Base-by-base conservation (phyloP, 441 rosid genomes). In the Bruguiera hainesii region DNA sequence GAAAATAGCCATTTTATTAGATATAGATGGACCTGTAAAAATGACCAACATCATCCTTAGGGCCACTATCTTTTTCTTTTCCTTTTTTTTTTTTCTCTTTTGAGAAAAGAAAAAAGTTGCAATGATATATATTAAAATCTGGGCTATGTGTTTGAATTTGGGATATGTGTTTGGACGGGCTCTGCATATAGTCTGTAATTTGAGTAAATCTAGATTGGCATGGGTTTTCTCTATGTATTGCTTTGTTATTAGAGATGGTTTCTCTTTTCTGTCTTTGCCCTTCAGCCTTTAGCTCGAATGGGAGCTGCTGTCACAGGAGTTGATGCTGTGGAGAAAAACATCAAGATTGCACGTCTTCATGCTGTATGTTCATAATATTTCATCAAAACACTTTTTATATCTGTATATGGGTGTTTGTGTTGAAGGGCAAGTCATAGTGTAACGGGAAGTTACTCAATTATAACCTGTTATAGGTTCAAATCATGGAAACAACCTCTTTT, bases 241-340 rank as follows among this genome's bases (percentile, higher is more conserved):
- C 48, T 53, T 3, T 7, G 5, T 23, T 55, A 15, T 26, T 55
- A 6, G 20, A 6, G 18, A 68, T 56, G 57, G 42, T 71, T 61
- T 37, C 16, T 57, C 46, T 60, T 61, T 70, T 42, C 33, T 57
- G 60, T 73, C 74, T 29, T 61, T 71, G 51, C 19, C 65, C 60
- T 77, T 61, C 84, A 95, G 99, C 98, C 99, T 26, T 78, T 90
- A 75, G 97, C 99, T 66, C 82, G 98, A 79, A 82, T 95, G 96
- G 97, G 98, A 76, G 99, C 99, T 68, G 80, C 83, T 56, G 95
- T 95, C 62, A 90, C 90, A 13, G 98, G 98, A 61, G 63, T 92
- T 66, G 99, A 95, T 85, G 98, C 98, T 28, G 89, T 89, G 67
- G 96, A 92, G 74, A 92, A 92, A 79, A 92, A 92, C 80, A 73